These are phyloP conservation scores for Syncephalis plumigaleata DNA, from an alignment of 371 early-diverging fungal species.

Conservation along the genomic window DNA sequence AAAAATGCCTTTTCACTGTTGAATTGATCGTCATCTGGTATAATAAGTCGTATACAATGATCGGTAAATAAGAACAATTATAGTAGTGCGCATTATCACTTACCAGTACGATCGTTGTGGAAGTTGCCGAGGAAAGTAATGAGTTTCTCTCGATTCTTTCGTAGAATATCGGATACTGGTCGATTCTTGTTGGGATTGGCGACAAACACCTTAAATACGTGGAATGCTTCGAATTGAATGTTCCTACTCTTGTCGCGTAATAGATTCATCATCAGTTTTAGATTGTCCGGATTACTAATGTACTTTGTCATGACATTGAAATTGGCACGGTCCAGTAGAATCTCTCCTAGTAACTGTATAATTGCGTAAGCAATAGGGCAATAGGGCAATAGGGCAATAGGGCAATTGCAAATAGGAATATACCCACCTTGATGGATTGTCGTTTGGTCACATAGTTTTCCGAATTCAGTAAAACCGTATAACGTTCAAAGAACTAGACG, in stretches of 20 bases:
- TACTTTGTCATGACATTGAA: constrained; percentile 89
- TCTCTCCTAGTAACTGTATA: constrained; percentile 91
- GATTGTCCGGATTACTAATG: constrained; percentile 79
- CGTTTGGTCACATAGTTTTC: constrained; percentile 93
- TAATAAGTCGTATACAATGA: not conserved
- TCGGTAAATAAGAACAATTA: not conserved
- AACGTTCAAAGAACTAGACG: constrained; percentile 71
- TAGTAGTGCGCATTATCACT: not conserved
- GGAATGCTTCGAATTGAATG: constrained; percentile 98
- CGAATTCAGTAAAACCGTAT: constrained; percentile 67
- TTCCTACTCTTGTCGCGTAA: constrained; percentile 86
- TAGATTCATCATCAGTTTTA: constrained; percentile 94
- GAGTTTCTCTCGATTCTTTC: constrained; percentile 83
- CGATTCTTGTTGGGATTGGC: constrained; percentile 94
- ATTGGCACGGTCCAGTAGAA: constrained; percentile 88
- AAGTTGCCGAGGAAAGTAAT: constrained; percentile 73
- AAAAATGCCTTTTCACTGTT: constrained; percentile 95
- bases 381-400: not conserved
- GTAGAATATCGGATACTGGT: constrained; percentile 77
- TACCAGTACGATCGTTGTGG: constrained; percentile 88
- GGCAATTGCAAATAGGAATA: not conserved
- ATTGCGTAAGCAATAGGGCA: not conserved
- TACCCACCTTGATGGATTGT: constrained; percentile 82
- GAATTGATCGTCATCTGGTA: constrained; percentile 89
- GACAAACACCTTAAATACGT: constrained; percentile 97